phyloP scores from a whole-genome alignment of 1,284 basidiomycete species.

The Nidula niveotomentosa region DNA sequence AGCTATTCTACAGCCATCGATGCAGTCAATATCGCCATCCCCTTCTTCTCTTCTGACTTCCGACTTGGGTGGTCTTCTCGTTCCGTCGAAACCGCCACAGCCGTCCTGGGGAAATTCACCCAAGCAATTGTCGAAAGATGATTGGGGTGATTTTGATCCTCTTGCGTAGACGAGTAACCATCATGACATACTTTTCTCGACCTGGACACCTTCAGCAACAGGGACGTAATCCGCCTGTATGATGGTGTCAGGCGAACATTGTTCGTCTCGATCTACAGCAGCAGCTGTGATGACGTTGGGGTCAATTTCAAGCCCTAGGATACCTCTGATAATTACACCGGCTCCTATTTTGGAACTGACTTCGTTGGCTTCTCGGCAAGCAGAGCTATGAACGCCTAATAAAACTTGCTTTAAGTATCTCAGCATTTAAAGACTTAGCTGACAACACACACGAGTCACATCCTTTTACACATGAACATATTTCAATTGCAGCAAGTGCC shows the following conservation, averaged over 20 bases:
- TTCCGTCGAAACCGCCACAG: conserved; percentile 57
- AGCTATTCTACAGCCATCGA: conserved; percentile 6
- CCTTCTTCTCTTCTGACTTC: conserved; percentile 29
- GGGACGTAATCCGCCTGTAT: conserved; percentile 53
- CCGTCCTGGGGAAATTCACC: conserved; percentile 38
- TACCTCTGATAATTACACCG: conserved; percentile 57
- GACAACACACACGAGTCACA: conserved; percentile 66
- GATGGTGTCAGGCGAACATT: conserved; percentile 45
- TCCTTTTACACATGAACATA: conserved; percentile 71
- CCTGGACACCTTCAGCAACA: conserved; percentile 42
- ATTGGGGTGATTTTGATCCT: conserved; percentile 83
- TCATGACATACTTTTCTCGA: conserved; percentile 33
- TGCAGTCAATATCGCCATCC: conserved; percentile 7
- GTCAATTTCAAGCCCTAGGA: conserved; percentile 59
- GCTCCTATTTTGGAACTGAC: conserved; percentile 78
- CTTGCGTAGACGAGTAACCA: conserved; percentile 27
- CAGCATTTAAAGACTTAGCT: not conserved
- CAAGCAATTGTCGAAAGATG: conserved; percentile 56
- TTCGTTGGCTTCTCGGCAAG: conserved; percentile 66
- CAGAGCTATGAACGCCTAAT: conserved; percentile 61
- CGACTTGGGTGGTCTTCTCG: conserved; percentile 51
- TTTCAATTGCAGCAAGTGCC: conserved; percentile 64
- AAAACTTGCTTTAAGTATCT: conserved; percentile 3
- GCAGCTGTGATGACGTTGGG: conserved; percentile 30
- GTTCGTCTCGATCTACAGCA: not conserved